A percentile compares a stretch with the other conserved stretches of the same genome.
Conservation (phyloP, 305 asterid species). For the Fraxinus sp. region DNA sequence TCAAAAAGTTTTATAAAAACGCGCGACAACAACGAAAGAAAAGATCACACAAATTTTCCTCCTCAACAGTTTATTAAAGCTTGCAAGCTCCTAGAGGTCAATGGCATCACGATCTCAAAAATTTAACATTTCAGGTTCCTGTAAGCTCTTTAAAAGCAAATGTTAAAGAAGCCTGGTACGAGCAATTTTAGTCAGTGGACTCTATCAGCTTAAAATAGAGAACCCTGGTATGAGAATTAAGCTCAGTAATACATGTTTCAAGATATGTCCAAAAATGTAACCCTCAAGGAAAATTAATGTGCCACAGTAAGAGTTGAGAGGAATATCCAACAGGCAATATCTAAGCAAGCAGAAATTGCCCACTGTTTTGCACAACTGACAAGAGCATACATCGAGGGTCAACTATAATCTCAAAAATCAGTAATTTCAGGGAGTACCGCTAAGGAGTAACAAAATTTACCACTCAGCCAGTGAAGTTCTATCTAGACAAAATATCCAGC, state of each 20-base stretch:
- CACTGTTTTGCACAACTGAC: background rate
- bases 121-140: background rate
- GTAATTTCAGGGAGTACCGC: background rate
- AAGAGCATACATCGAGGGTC: background rate
- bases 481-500: background rate
- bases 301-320: background rate
- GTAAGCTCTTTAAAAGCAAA: background rate
- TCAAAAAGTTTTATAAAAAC: background rate
- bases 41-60: background rate
- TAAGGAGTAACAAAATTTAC: background rate
- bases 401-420: background rate
- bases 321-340: background rate
- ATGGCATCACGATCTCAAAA: background rate
- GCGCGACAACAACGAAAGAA: background rate
- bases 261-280: background rate
- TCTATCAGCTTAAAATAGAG: background rate
- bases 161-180: background rate
- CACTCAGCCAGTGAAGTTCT: background rate
- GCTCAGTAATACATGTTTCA: background rate
- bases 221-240: background rate
- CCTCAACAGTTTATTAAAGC: background rate
- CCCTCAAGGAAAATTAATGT: background rate
- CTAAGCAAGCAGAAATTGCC: background rate
- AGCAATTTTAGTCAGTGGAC: background rate
- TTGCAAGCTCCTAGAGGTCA: background rate